phyloP scores from a whole-genome alignment of 192 early-diverging fungal genomes.

The Diversispora eburnea region DNA sequence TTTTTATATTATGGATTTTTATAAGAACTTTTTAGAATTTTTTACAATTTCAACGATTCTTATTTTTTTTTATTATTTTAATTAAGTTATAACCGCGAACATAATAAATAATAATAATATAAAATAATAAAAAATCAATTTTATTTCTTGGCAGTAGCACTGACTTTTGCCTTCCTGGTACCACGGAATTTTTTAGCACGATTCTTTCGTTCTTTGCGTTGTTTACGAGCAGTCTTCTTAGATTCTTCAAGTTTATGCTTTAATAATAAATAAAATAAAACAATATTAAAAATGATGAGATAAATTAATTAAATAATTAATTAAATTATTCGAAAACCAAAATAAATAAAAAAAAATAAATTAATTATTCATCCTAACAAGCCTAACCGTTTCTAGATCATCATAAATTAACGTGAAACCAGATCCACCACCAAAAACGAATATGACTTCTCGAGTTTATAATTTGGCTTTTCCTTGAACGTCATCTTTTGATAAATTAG shows the following conservation, averaged over 20 bases:
- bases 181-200: slow-evolving; percentile 97
- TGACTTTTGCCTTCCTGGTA: slow-evolving; percentile 84
- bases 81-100: too few relatives aligned
- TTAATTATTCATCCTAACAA: slow-evolving; percentile 62
- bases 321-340: neutral
- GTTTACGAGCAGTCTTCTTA: slow-evolving; percentile 84
- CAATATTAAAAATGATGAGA: neutral
- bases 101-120: too few relatives aligned
- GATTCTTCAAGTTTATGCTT: slow-evolving; percentile 60
- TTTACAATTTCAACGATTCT: too few relatives aligned
- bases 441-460: slow-evolving; percentile 88
- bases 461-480: slow-evolving; percentile 92
- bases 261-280: slow-evolving; percentile 3
- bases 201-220: slow-evolving; percentile 99
- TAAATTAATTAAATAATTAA: neutral
- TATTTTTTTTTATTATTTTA: too few relatives aligned
- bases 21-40: too few relatives aligned
- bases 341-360: neutral
- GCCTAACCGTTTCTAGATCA: slow-evolving; percentile 81
- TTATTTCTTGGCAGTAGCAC: slow-evolving; percentile 57
- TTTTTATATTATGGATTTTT: too few relatives aligned
- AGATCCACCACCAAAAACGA: slow-evolving; percentile 93
- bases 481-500: slow-evolving; percentile 91
- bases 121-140: slow-evolving; percentile 16
- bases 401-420: slow-evolving; percentile 98